These are phyloP conservation scores for Cudoniella acicularis DNA, from an alignment of 495 filamentous ascomycete species.

Conservation along the genomic window DNA sequence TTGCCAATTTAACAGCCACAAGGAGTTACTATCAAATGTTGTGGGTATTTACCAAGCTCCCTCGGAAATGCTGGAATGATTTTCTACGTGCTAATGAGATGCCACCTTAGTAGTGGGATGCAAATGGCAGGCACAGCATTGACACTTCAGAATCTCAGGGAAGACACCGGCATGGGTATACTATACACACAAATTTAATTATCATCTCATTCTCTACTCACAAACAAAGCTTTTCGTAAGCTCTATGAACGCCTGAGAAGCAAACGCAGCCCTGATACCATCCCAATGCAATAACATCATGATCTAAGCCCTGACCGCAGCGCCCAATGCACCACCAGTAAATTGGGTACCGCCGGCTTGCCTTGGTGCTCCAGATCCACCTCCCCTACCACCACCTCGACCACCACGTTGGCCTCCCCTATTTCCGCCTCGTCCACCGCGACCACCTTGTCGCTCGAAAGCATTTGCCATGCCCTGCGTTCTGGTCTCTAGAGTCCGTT, in stretches of 20 bases:
- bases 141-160: too few species aligned
- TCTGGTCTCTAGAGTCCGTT: slow-evolving; percentile 92
- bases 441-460: slow-evolving; percentile 82
- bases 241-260: neutral
- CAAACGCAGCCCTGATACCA: slow-evolving; percentile 14
- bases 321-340: slow-evolving; percentile 53
- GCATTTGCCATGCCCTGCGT: slow-evolving; percentile 94
- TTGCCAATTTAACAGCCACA: too few species aligned
- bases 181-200: neutral
- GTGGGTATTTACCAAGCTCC: too few species aligned
- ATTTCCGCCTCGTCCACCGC: slow-evolving; percentile 69
- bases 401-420: slow-evolving; percentile 63
- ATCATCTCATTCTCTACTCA: slow-evolving; percentile 1
- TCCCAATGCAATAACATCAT: slow-evolving; percentile 25
- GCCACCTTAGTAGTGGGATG: too few species aligned
- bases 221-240: slow-evolving; percentile 18
- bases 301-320: slow-evolving; percentile 48
- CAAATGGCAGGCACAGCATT: too few species aligned
- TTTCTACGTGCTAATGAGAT: too few species aligned
- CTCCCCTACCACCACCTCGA: slow-evolving; percentile 58
- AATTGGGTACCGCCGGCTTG: slow-evolving; percentile 57
- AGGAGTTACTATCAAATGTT: too few species aligned
- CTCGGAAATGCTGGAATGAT: too few species aligned
- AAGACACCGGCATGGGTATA: too few species aligned
- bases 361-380: slow-evolving; percentile 47